phyloP scores from a whole-genome alignment of 169 alveolate species.

The Plasmodium vinckei region DNA sequence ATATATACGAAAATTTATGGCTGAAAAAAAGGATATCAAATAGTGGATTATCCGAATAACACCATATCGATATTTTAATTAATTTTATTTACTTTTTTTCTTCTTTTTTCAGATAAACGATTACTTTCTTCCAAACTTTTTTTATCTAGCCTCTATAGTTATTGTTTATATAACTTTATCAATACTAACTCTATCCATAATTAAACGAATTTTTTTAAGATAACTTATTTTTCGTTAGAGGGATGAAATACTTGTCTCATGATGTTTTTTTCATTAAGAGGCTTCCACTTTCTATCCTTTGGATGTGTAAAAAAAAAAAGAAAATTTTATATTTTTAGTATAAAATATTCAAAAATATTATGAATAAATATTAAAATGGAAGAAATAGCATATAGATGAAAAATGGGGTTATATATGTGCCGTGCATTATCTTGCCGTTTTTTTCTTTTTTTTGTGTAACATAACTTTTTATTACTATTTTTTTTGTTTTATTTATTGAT shows the following conservation, averaged over 20 bases:
- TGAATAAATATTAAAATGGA: no score
- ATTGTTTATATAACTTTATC: conserved; percentile 9
- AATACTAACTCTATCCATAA: conserved; percentile 21
- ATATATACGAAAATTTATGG: no score
- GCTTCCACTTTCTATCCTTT: conserved; percentile 57
- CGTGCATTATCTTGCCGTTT: no score
- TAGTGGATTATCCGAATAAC: background rate
- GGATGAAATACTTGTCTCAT: conserved; percentile 34
- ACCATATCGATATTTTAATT: background rate
- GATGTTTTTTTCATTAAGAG: conserved; percentile 17
- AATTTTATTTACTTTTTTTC: background rate
- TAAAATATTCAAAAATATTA: no score
- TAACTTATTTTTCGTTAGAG: conserved; percentile 14
- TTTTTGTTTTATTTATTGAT: no score
- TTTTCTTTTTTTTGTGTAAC: no score
- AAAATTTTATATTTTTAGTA: background rate
- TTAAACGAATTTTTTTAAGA: conserved; percentile 34
- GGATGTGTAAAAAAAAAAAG: conserved; percentile 5
- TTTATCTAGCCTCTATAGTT: conserved; percentile 5
- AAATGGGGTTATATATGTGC: no score
- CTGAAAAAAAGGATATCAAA: background rate
- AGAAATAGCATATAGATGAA: no score
- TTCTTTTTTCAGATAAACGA: conserved; percentile 60
- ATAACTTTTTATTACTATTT: no score
- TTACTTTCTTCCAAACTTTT: conserved; percentile 46